Percentiles rank a stretch among this genome's conserved stretches.
phyloP scores from a whole-genome alignment of 2,329 filamentous ascomycete species.

The Sarocladiaceae sp. region DNA sequence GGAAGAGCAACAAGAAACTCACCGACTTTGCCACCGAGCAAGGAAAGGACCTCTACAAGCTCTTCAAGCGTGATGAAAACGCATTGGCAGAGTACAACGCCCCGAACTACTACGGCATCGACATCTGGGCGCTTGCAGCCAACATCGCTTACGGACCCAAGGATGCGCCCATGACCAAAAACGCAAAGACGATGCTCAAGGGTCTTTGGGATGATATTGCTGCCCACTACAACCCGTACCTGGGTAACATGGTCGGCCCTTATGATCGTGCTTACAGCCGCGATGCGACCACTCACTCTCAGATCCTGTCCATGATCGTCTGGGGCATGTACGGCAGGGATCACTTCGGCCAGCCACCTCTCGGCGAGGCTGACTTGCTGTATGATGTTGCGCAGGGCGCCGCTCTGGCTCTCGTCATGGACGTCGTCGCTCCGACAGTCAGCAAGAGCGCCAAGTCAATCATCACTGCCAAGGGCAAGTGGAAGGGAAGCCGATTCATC shows the following conservation, averaged over 20 bases:
- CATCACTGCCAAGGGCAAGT: slow-evolving; percentile 24
- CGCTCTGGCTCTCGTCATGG: slow-evolving; percentile 31
- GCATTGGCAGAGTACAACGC: slow-evolving; percentile 32
- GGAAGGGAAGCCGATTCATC: slow-evolving; percentile 28
- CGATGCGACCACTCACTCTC: slow-evolving; percentile 35
- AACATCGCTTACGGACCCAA: slow-evolving; percentile 34
- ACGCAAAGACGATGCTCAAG: slow-evolving; percentile 44
- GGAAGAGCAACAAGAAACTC: slow-evolving; percentile 28
- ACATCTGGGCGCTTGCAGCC: slow-evolving; percentile 31
- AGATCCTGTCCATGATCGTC: slow-evolving; percentile 33
- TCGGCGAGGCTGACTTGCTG: slow-evolving; percentile 31
- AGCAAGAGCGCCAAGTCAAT: slow-evolving; percentile 19
- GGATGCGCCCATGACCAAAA: slow-evolving; percentile 45
- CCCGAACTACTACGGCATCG: slow-evolving; percentile 35
- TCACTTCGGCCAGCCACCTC: slow-evolving; percentile 29
- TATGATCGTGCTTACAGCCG: slow-evolving; percentile 60
- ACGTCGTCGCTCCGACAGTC: slow-evolving; percentile 23
- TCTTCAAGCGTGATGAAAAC: slow-evolving; percentile 25
- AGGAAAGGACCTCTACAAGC: slow-evolving; percentile 21
- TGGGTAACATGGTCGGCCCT: slow-evolving; percentile 57
- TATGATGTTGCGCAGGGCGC: slow-evolving; percentile 35
- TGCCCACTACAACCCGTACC: slow-evolving; percentile 48
- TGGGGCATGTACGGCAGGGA: slow-evolving; percentile 36
- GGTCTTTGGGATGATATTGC: slow-evolving; percentile 47
- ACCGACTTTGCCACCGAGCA: slow-evolving; percentile 29